Conservation (phyloP, 106 monocot genomes). For the Acanthochlamys bracteata region DNA sequence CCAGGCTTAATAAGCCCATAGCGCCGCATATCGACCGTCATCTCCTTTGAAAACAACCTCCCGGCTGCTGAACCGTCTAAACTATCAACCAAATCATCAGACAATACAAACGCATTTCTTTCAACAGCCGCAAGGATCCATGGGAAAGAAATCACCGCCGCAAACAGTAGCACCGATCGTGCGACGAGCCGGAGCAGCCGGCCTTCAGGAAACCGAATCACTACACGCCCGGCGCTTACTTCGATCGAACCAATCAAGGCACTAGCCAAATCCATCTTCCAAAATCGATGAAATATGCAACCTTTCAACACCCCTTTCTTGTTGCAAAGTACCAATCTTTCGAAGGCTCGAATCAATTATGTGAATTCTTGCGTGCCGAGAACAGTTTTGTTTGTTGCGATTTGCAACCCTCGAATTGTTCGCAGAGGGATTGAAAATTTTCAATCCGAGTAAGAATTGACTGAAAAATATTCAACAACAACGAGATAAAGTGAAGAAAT, state of each 20-base stretch:
- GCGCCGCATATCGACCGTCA: background rate
- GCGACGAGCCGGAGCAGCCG: conserved; percentile 27
- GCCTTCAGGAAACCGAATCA: conserved; percentile 39
- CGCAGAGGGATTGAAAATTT: background rate
- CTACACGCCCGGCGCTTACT: conserved; percentile 17
- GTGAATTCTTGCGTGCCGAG: too few species aligned
- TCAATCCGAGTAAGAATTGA: too few species aligned
- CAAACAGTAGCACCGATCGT: conserved; percentile 23
- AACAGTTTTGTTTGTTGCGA: background rate
- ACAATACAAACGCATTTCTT: too few species aligned
- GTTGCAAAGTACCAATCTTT: too few species aligned
- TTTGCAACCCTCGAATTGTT: background rate
- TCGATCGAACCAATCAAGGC: conserved; percentile 7
- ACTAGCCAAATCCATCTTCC: background rate
- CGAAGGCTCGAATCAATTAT: too few species aligned
- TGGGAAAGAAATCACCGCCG: conserved; percentile 26
- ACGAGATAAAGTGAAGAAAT: conserved; percentile 2
- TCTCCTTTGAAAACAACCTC: background rate
- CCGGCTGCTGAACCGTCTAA: background rate
- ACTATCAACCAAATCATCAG: background rate
- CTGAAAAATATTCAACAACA: background rate
- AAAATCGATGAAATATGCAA: too few species aligned
- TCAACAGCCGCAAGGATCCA: conserved; percentile 16
- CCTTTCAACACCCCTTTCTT: too few species aligned
- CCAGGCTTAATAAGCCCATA: conserved; percentile 35